Conservation (phyloP, 305 asterid species). For the Fraxinus albicans region DNA sequence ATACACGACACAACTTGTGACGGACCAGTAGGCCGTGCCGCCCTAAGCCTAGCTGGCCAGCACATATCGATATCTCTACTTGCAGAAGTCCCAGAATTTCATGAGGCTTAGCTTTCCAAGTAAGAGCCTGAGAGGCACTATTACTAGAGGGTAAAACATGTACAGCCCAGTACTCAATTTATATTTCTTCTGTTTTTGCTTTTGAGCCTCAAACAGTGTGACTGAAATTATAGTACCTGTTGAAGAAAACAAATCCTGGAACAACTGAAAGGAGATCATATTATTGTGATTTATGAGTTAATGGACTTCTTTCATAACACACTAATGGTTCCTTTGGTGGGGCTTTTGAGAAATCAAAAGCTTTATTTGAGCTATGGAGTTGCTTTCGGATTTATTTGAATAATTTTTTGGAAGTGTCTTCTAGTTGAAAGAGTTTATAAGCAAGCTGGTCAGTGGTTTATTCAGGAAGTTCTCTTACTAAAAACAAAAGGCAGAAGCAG, state of each 20-base stretch:
- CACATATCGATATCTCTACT: background rate
- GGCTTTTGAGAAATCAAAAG: background rate
- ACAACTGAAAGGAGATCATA: background rate
- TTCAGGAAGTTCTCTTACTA: background rate
- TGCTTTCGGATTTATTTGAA: background rate
- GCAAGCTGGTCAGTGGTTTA: background rate
- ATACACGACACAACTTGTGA: background rate
- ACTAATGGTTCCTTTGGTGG: background rate
- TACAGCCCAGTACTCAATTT: background rate
- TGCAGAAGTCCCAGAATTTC: background rate
- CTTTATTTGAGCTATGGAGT: background rate
- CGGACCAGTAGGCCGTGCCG: background rate
- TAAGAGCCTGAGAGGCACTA: background rate
- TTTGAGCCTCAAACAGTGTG: background rate
- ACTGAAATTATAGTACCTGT: background rate
- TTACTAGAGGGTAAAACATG: background rate
- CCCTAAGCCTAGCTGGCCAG: background rate
- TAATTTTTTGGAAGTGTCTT: background rate
- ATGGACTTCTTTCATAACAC: background rate
- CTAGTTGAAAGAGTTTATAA: background rate
- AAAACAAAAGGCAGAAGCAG: no score
- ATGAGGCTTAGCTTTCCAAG: background rate
- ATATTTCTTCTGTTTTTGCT: background rate
- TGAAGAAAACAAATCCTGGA: background rate
- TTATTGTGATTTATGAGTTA: background rate